Conservation (phyloP, 2,329 filamentous ascomycete species). For the Penicillium olsonii region DNA sequence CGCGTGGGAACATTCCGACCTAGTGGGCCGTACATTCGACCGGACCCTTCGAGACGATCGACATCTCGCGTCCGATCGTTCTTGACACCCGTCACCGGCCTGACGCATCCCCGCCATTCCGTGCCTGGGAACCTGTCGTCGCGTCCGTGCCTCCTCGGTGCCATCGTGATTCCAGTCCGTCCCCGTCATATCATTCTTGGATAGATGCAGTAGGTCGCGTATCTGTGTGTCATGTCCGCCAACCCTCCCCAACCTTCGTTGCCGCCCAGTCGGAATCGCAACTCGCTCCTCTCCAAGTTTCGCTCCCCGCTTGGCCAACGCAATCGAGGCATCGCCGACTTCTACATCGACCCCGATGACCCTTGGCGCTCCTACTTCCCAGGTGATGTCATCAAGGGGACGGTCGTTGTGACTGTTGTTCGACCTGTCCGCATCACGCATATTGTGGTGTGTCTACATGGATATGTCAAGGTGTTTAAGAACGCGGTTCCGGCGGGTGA, state of each 20-base stretch:
- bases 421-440: slow-evolving; percentile 65
- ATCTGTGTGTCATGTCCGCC: slow-evolving; percentile 44
- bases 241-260: slow-evolving; percentile 37
- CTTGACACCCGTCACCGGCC: slow-evolving; percentile 8
- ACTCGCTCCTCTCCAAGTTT: slow-evolving; percentile 55
- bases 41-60: slow-evolving; percentile 6
- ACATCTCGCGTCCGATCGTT: slow-evolving; percentile 10
- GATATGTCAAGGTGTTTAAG: slow-evolving; percentile 66
- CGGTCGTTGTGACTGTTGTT: slow-evolving; percentile 60
- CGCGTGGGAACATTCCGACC: slow-evolving; percentile 16
- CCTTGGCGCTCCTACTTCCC: slow-evolving; percentile 64
- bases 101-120: slow-evolving; percentile 7
- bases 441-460: slow-evolving; percentile 63
- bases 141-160: slow-evolving; percentile 5
- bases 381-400: slow-evolving; percentile 63
- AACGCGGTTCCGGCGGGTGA: slow-evolving; percentile 61
- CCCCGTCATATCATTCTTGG: slow-evolving; percentile 24
- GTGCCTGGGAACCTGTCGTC: slow-evolving; percentile 1
- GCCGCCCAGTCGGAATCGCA: slow-evolving; percentile 43
- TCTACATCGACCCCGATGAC: slow-evolving; percentile 63
- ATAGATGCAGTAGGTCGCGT: slow-evolving; percentile 33
- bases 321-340: slow-evolving; percentile 61
- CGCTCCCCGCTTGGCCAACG: slow-evolving; percentile 56
- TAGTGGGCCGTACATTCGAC: too few species aligned
- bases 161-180: slow-evolving; percentile 10